phyloP scores from a whole-genome alignment of 164 flowering plant genomes.

The Stephania cephalantha region DNA sequence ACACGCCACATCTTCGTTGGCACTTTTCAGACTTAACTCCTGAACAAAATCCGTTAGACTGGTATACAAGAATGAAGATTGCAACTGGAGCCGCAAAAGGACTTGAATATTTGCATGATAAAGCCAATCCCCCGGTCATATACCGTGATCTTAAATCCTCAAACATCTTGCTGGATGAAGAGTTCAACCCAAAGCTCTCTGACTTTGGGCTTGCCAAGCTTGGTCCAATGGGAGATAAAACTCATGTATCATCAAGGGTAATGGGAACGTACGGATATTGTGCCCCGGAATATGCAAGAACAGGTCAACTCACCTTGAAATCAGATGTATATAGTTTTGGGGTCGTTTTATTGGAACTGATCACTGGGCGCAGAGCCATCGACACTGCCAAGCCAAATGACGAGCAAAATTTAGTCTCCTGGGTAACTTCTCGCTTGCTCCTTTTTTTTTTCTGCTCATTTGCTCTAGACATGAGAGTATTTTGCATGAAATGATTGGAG shows the following conservation, averaged over 20 bases:
- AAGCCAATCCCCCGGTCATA: conserved; percentile 61
- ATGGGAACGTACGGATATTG: conserved; percentile 70
- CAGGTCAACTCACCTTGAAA: conserved; percentile 46
- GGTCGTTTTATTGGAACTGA: conserved; percentile 56
- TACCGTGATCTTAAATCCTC: conserved; percentile 58
- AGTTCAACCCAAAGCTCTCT: conserved; percentile 49
- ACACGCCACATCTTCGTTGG: conserved; percentile 6
- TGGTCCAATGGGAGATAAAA: conserved; percentile 37
- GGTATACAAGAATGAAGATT: conserved; percentile 53
- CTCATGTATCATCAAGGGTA: conserved; percentile 39
- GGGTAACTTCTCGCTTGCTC: conserved; percentile 34
- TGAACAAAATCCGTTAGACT: conserved; percentile 32
- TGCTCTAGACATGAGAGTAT: neutral
- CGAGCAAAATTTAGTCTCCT: conserved; percentile 60
- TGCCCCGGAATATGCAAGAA: conserved; percentile 60
- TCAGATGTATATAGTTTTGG: conserved; percentile 73
- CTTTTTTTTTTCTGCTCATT: neutral
- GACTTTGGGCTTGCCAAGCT: conserved; percentile 62
- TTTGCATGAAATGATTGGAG: neutral
- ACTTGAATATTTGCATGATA: conserved; percentile 56
- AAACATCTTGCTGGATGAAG: conserved; percentile 50
- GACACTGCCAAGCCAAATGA: conserved; percentile 51
- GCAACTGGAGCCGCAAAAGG: conserved; percentile 60
- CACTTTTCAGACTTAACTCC: conserved; percentile 21
- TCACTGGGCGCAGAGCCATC: conserved; percentile 60